Conservation (phyloP, 352 stramenopile species). For the Phytophthora hybrid region DNA sequence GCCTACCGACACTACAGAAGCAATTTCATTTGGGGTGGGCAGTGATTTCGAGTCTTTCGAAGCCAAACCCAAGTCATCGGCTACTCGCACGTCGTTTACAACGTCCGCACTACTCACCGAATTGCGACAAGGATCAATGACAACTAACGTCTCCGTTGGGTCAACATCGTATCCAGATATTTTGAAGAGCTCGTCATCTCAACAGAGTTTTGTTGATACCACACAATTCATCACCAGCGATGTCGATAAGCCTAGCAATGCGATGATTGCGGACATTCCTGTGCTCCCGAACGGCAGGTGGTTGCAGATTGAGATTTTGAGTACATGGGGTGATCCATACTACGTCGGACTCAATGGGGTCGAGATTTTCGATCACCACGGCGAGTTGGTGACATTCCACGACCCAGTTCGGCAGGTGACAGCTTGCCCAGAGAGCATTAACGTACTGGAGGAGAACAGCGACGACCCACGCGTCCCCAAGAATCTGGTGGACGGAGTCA, state of each 20-base stretch:
- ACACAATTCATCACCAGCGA: neutral
- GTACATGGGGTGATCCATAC: constrained; percentile 90
- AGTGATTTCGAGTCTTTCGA: neutral
- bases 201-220: neutral
- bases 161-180: neutral
- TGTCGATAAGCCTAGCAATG: neutral
- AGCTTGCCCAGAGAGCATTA: constrained; percentile 85
- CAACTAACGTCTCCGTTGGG: neutral
- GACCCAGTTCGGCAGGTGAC: constrained; percentile 60
- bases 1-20: constrained; percentile 17
- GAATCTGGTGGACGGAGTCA: constrained; percentile 88
- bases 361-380: constrained; percentile 85
- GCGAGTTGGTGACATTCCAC: constrained; percentile 60
- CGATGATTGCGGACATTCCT: constrained; percentile 48
- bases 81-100: constrained; percentile 19
- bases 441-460: constrained; percentile 89
- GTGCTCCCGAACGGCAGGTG: constrained; percentile 67
- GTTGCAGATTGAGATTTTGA: constrained; percentile 82
- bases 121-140: constrained; percentile 21
- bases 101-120: constrained; percentile 33
- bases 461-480: constrained; percentile 74
- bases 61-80: constrained; percentile 4
- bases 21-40: neutral
- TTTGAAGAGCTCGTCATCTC: neutral
- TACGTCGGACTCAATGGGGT: constrained; percentile 93